These are phyloP conservation scores for Mycena amicta DNA, from an alignment of 768 basidiomycete genomes.

Conservation along the genomic window DNA sequence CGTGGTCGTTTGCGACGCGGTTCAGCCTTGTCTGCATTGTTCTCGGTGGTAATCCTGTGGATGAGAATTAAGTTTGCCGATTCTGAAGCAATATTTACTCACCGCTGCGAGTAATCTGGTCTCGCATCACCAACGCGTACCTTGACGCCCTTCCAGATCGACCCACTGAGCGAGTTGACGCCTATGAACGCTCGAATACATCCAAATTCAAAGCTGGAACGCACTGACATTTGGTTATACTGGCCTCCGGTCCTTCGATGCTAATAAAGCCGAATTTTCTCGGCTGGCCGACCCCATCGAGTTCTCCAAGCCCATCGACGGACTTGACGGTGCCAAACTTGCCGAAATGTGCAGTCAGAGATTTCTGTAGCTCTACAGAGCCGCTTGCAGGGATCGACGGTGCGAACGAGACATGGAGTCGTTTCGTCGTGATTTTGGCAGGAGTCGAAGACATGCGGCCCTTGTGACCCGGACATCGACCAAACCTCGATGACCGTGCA, in stretches of 20 bases:
- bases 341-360: constrained; percentile 58
- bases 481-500: no score
- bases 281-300: constrained; percentile 66
- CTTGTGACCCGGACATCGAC: no score
- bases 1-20: constrained; percentile 48
- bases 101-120: constrained; percentile 72
- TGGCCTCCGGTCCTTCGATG: constrained; percentile 59
- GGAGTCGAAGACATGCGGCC: constrained; percentile 5
- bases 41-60: constrained; percentile 8
- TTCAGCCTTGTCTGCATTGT: constrained; percentile 22
- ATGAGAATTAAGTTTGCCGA: constrained; percentile 12
- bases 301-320: constrained; percentile 68
- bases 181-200: constrained; percentile 43
- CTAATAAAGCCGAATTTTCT: constrained; percentile 77
- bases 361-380: constrained; percentile 29
- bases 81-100: constrained; percentile 15
- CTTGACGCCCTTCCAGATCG: constrained; percentile 88
- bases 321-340: constrained; percentile 68
- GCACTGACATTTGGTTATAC: constrained; percentile 68
- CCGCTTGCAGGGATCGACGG: constrained; percentile 44
- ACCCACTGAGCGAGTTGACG: constrained; percentile 74
- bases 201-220: neutral
- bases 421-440: constrained; percentile 36
- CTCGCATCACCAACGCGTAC: constrained; percentile 84
- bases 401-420: constrained; percentile 59